Evolutionary conservation across 176 grass and related monocot genomes (phyloP).

Genomic region (Oryza glaberrima): DNA sequence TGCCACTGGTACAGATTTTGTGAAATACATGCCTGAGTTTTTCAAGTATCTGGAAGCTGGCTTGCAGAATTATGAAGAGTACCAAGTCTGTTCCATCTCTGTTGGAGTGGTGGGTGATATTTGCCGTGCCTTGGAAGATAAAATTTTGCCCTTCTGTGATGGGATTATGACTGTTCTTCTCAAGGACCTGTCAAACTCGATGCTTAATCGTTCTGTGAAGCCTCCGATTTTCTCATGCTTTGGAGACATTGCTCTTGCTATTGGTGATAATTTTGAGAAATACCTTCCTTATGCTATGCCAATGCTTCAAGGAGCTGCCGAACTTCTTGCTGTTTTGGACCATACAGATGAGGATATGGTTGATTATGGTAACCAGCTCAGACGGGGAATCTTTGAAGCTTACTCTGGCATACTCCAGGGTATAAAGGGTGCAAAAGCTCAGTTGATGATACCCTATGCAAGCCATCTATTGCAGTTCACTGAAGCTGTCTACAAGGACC

Average conservation of each 20-base stretch:
- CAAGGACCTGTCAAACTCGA: conserved; percentile 82
- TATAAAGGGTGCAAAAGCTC: conserved; percentile 76
- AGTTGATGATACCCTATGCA: conserved; percentile 79
- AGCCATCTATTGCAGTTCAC: conserved; percentile 71
- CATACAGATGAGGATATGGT: conserved; percentile 79
- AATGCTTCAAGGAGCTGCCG: conserved; percentile 85
- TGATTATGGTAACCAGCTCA: conserved; percentile 84
- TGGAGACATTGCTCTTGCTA: conserved; percentile 92
- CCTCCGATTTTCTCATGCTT: conserved; percentile 86
- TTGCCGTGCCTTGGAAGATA: conserved; percentile 81
- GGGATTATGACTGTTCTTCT: conserved; percentile 86
- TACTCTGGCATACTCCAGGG: conserved; percentile 93
- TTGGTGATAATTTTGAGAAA: conserved; percentile 88
- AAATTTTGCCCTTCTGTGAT: conserved; percentile 82
- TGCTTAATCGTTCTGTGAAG: conserved; percentile 82
- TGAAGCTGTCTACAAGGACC: conserved; percentile 71
- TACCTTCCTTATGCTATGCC: conserved; percentile 81
- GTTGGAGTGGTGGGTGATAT: conserved; percentile 92
- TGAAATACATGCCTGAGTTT: conserved; percentile 82
- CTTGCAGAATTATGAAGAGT: conserved; percentile 86
- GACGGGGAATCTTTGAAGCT: conserved; percentile 84
- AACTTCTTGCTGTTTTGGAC: conserved; percentile 65
- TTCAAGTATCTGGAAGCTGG: conserved; percentile 84
- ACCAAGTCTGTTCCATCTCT: conserved; percentile 89
- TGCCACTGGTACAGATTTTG: conserved; percentile 83